These are phyloP conservation scores for Pestalotiopsis sp. DNA, from an alignment of 2,329 filamentous ascomycete genomes.

Conservation along the genomic window DNA sequence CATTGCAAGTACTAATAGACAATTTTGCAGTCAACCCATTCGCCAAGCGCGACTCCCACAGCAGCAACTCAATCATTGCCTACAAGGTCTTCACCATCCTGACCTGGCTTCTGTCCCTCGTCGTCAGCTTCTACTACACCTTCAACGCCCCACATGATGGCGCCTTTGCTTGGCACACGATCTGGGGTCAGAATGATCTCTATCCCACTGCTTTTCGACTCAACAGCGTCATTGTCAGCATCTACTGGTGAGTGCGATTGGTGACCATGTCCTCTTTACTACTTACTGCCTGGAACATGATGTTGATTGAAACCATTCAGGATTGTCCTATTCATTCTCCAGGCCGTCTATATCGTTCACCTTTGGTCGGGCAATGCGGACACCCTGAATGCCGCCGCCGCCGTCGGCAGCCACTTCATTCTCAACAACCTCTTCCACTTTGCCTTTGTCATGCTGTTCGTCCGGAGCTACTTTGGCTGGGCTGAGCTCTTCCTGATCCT, in stretches of 20 bases:
- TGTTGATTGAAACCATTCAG: slow-evolving; percentile 39
- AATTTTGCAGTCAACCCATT: slow-evolving; percentile 72
- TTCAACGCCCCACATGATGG: slow-evolving; percentile 67
- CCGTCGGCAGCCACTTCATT: slow-evolving; percentile 84
- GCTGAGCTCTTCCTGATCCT: slow-evolving; percentile 75
- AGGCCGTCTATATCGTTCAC: slow-evolving; percentile 74
- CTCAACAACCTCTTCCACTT: slow-evolving; percentile 83
- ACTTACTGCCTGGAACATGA: too few species aligned
- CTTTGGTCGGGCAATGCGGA: slow-evolving; percentile 71
- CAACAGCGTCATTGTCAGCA: slow-evolving; percentile 63
- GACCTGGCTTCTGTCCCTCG: slow-evolving; percentile 74
- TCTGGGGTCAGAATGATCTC: slow-evolving; percentile 74
- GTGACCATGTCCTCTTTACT: neutral
- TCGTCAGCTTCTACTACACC: slow-evolving; percentile 76
- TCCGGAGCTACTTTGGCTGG: slow-evolving; percentile 73
- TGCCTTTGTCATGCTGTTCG: slow-evolving; percentile 82
- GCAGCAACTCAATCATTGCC: slow-evolving; percentile 60
- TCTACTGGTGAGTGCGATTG: slow-evolving; percentile 70
- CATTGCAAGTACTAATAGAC: neutral
- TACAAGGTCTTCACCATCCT: slow-evolving; percentile 78
- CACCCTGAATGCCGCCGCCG: slow-evolving; percentile 69
- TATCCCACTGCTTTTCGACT: slow-evolving; percentile 75
- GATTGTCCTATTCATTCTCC: slow-evolving; percentile 74
- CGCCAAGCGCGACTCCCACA: slow-evolving; percentile 68
- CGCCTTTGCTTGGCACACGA: slow-evolving; percentile 58